Evolutionary conservation across 2,329 filamentous ascomycete species (phyloP).

Genomic region (Capronia coronata): DNA sequence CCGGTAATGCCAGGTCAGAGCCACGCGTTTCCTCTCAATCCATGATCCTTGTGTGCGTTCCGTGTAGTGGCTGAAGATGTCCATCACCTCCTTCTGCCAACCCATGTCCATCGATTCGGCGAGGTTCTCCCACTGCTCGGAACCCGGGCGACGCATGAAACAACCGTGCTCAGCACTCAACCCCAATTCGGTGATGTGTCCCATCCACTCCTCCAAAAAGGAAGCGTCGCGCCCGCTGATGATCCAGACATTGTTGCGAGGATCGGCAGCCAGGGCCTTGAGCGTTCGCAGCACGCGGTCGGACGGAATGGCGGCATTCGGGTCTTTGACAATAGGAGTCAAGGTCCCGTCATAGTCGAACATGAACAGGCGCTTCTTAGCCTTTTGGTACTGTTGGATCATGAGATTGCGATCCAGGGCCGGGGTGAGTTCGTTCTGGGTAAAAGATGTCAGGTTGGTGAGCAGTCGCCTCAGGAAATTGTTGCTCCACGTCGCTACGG

Average conservation of each 20-base stretch:
- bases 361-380: constrained; percentile 83
- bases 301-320: constrained; percentile 79
- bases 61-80: constrained; percentile 81
- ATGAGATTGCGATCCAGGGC: constrained; percentile 69
- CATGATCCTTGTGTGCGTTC: constrained; percentile 83
- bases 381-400: constrained; percentile 65
- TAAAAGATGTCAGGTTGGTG: constrained; percentile 70
- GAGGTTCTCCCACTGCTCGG: constrained; percentile 77
- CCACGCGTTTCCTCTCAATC: constrained; percentile 89
- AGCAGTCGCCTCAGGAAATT: constrained; percentile 73
- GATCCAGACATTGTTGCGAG: constrained; percentile 90
- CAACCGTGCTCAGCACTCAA: constrained; percentile 95
- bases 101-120: constrained; percentile 82
- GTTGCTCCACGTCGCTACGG: constrained; percentile 77
- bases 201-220: constrained; percentile 84
- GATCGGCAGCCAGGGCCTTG: constrained; percentile 70
- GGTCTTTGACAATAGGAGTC: constrained; percentile 89
- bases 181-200: constrained; percentile 83
- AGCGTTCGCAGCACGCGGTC: constrained; percentile 74
- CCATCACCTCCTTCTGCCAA: constrained; percentile 81
- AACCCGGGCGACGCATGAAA: constrained; percentile 77
- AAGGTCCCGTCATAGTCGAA: constrained; percentile 98
- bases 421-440: constrained; percentile 70
- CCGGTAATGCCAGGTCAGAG: constrained; percentile 95
- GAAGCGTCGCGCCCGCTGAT: constrained; percentile 91